A percentile compares a stretch with the other conserved stretches of the same genome.
These are phyloP conservation scores for Bisporella sp. DNA, from an alignment of 2,329 filamentous ascomycete genomes.

Conservation along the genomic window DNA sequence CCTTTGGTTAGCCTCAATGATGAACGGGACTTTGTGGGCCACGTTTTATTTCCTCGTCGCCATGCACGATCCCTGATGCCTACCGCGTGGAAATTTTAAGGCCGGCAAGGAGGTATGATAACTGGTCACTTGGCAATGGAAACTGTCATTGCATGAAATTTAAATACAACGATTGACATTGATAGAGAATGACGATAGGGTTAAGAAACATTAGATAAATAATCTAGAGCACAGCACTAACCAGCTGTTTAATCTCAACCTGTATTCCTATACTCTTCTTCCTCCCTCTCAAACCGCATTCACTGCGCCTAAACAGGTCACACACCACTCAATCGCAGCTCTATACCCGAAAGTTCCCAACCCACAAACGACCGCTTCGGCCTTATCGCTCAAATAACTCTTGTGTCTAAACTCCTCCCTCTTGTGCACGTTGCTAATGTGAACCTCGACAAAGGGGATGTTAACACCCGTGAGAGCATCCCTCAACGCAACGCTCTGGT, in stretches of 20 bases:
- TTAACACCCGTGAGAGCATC: conserved; percentile 63
- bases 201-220: background rate
- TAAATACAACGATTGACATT: too few species aligned
- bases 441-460: conserved; percentile 72
- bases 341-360: conserved; percentile 56
- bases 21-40: too few species aligned
- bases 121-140: too few species aligned
- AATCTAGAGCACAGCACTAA: background rate
- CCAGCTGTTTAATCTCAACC: background rate
- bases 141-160: too few species aligned
- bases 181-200: too few species aligned
- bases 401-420: conserved; percentile 62
- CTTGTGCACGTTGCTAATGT: conserved; percentile 68
- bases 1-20: too few species aligned
- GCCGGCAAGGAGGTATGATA: too few species aligned
- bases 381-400: conserved; percentile 71
- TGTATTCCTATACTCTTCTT: background rate
- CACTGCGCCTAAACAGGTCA: conserved; percentile 38
- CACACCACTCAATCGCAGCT: conserved; percentile 48
- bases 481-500: conserved; percentile 69
- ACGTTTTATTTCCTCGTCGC: too few species aligned
- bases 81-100: too few species aligned
- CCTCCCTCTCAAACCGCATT: background rate
- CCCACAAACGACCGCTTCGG: conserved; percentile 65
- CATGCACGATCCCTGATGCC: too few species aligned